Conservation (phyloP, 2,329 filamentous ascomycete genomes). For the Fonsecaea erecta region DNA sequence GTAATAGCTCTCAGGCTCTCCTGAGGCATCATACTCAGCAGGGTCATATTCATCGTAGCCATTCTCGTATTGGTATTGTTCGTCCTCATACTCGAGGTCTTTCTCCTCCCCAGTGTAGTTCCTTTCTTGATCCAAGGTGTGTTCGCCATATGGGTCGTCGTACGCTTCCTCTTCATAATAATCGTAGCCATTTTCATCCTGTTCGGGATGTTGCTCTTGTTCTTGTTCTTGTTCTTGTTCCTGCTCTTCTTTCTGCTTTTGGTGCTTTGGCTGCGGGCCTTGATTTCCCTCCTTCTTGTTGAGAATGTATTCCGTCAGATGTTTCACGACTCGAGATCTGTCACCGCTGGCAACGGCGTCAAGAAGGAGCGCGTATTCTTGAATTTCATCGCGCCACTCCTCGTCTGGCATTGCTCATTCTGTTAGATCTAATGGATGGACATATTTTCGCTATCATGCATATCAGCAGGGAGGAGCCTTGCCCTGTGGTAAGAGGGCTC, state of each 20-base stretch:
- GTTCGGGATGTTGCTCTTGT: neutral
- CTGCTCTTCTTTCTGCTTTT: neutral
- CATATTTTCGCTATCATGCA: neutral
- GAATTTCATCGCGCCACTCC: constrained; percentile 18
- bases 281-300: constrained; percentile 3
- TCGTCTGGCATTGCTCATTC: constrained; percentile 21
- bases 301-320: constrained; percentile 13
- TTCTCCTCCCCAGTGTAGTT: neutral
- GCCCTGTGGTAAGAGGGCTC: neutral
- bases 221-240: no score
- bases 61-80: constrained; percentile 6
- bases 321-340: constrained; percentile 19
- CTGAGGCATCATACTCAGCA: neutral
- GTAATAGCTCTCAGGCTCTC: neutral
- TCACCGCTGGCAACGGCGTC: constrained; percentile 19
- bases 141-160: neutral
- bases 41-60: neutral
- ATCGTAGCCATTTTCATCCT: neutral
- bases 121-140: constrained; percentile 3
- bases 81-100: neutral
- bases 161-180: neutral
- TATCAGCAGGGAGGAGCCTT: neutral
- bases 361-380: constrained; percentile 17
- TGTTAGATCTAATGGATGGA: neutral
- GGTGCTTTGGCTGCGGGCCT: neutral